Base-by-base conservation (phyloP, 139 green algal genomes). In the Ettlia oleoabundans region DNA sequence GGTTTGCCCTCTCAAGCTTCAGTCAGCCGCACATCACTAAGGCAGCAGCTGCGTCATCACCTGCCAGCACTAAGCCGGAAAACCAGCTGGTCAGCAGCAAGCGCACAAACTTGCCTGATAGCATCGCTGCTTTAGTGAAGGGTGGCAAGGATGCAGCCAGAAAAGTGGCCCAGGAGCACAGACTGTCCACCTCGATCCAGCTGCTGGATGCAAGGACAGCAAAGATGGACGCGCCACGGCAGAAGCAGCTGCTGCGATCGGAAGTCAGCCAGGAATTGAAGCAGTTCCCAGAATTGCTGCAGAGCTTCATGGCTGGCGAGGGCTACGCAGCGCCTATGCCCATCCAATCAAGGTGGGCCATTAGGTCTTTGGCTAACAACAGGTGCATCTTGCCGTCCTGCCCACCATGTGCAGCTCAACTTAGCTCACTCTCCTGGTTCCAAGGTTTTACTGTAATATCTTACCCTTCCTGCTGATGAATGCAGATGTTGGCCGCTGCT, bases 271-370 rank as follows among this genome's bases (percentile, higher is more conserved):
- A 62, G 8, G 70, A 84, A 10, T 71, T 94, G 62, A 26, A 51
- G 28, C 2, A 1, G 2, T 88, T 87, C 37, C 92, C 86, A 3
- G 42, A 82, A 1, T n/a, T 92, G 24, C 51, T 96, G 6, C 84
- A 84, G 28, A 51, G 66, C 13, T 93, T 81, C 86, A 95, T 97
- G 93, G 79, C 82, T 10, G 47, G 38, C 4, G 67, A 91, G 24
- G 90, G 94, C 9, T 88, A 91, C 42, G 24, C 84, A 1, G 93
- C 93, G 74, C 90, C 93, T 0, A 96, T 91, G 13, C 88, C 90
- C 0, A 81, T 98, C 10, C 94, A 98, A 85, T 42, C 43, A 43
- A 76, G 37, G 80, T 83, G 65, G 19, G 74, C 33, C 24, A 35
- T 53, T 22, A 43, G 26, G n/a, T 40, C 7, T 37, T 32, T 58